phyloP scores from a whole-genome alignment of 352 stramenopile species.

The Phytophthora niederhauseri region DNA sequence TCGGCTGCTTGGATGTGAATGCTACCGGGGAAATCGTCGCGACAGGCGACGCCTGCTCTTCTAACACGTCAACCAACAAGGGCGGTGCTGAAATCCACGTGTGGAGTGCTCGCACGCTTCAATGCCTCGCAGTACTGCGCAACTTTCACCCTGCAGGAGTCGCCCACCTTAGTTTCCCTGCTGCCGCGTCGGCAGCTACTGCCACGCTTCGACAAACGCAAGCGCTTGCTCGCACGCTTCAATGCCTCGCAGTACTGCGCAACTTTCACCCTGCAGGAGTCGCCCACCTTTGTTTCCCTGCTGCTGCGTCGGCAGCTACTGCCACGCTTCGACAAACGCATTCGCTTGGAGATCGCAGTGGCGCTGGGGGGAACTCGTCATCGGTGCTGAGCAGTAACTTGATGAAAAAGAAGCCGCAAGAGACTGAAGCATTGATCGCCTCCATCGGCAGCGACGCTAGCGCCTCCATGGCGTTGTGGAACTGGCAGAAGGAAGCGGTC shows the following conservation, averaged over 20 bases:
- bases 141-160: conserved; percentile 71
- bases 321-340: conserved; percentile 44
- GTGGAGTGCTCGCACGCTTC: conserved; percentile 63
- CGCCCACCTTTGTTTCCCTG: conserved; percentile 59
- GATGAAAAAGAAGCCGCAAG: conserved; percentile 61
- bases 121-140: conserved; percentile 72
- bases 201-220: conserved; percentile 44
- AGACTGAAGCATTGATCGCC: conserved; percentile 61
- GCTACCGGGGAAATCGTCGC: conserved; percentile 65
- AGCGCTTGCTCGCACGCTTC: conserved; percentile 46
- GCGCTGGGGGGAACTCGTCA: conserved; percentile 28
- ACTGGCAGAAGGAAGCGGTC: conserved; percentile 71
- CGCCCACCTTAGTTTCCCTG: conserved; percentile 59
- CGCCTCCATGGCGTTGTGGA: conserved; percentile 80
- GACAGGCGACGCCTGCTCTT: conserved; percentile 44
- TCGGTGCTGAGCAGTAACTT: conserved; percentile 47
- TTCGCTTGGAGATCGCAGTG: conserved; percentile 37
- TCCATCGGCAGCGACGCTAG: conserved; percentile 68
- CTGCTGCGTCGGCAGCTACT: conserved; percentile 51
- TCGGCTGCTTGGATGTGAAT: conserved; percentile 71
- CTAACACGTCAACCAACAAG: conserved; percentile 4
- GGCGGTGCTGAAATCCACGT: conserved; percentile 65
- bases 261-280: conserved; percentile 71
- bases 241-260: conserved; percentile 72
- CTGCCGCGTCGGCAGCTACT: conserved; percentile 51